Base-by-base conservation (phyloP, 2,329 filamentous ascomycete genomes). In the Geosmithia flava region DNA sequence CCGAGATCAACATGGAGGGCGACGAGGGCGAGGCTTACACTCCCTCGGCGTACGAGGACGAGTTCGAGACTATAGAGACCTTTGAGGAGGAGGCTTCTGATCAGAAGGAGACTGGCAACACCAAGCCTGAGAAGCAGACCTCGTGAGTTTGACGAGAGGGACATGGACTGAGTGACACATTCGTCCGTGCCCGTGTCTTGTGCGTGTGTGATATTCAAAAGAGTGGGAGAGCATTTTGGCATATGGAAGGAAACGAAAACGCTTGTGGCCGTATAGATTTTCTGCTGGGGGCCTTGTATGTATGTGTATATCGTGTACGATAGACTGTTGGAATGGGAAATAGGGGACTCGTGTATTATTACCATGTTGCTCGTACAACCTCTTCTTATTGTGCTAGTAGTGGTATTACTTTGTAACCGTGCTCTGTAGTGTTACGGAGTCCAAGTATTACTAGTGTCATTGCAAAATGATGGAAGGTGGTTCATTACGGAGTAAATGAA, bases 1-100 rank as follows among this genome's bases (percentile, higher is more conserved):
- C 75, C 5, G 82, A 87, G 62, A 72, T 89, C 56, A 68, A 86
- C 58, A 62, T 85, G 23, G 53, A 59, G 10, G 71, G 69, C 29
- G 56, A 68, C 2, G 56, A 68, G 3, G 49, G 68, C 3, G 64
- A 68, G 39, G 67, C 71, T 7, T 82, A 77, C 58, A 70, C 57
- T n/a, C 75, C 75, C 2, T 55, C 55, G 19, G 59, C 58, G 27
- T 66, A 63, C 46, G 62, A 65, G 54, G 63, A 63, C n/a, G 63
- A 64, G 11, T 20, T 50, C n/a, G 50, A 54, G 30, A 53, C 50
- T 41, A 39, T 45, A 11, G 51, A 57, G 29, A 53, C 33, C 42
- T 60, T 59, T 61, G 51, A 49, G 10, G 53, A 57, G 47, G 27
- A 8, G 7, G 40, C 39, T 29, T 20, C 20, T 5, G 3, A 15